Base-by-base conservation (phyloP, 2,329 filamentous ascomycete genomes). In the Xylaria sp. region DNA sequence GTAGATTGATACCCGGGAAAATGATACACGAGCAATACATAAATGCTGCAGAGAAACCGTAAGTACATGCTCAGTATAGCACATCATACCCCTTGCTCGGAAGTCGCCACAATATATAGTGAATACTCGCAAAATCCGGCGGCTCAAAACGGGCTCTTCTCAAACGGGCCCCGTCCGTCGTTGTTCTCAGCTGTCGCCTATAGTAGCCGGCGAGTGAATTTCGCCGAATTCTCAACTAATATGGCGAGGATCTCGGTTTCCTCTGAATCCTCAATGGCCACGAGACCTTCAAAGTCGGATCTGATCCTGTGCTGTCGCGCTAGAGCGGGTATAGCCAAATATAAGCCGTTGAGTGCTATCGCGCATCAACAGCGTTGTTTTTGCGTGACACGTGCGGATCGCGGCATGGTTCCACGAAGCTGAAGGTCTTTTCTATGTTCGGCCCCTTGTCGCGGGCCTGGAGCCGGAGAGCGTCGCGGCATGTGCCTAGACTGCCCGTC, bases 81-180 rank as follows among this genome's bases (percentile, higher is more conserved):
- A n/a, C n/a, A n/a, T n/a, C n/a, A n/a, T n/a, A n/a, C n/a, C n/a
- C n/a, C n/a, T n/a, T n/a, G 40, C 18, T 44, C 4, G 16, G 16
- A n/a, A 5, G 40, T 16, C 6, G 16, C 18, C 18, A n/a, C 13
- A n/a, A n/a, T n/a, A 44, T 44, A 44, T 16, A 21, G 40, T 44
- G 40, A 18, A 44, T 44, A 21, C 16, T 44, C 6, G 40, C 18
- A 5, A 77, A 93, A 93, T 93, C 91, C 0, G 91, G 91, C 44
- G 88, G 87, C 13, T 92, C 82, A 76, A 93, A 93, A 61, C n/a
- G 88, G 86, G 74, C 89, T 44, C 87, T 92, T 93, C 78, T 93
- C 91, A 75, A 93, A 93, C 0, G 87, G 87, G 9, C 82, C 82
- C 66, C 81, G 84, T 0, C 79, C 78, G 51, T 77, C 74, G 67